phyloP scores from a whole-genome alignment of 352 stramenopile species.

The Lagenidium sp. region DNA sequence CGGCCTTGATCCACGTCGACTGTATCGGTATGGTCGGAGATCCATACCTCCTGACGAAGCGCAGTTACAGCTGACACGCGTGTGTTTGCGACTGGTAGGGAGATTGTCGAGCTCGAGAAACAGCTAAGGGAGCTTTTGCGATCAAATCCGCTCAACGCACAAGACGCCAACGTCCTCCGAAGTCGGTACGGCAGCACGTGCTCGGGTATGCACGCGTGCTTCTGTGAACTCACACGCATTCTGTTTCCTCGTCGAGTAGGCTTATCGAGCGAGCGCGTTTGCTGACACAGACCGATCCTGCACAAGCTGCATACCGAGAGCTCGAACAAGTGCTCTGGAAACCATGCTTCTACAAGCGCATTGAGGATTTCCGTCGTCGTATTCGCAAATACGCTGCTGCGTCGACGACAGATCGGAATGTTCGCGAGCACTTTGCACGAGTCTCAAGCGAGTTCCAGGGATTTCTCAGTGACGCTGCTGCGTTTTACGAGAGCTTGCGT shows the following conservation, averaged over 20 bases:
- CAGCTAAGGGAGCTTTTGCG: conserved; percentile 64
- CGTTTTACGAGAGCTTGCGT: conserved; percentile 71
- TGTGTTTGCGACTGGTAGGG: conserved; percentile 18
- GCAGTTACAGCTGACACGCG: background rate
- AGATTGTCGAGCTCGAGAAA: conserved; percentile 64
- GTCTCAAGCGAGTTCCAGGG: conserved; percentile 67
- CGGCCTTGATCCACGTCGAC: conserved; percentile 19
- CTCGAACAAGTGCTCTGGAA: conserved; percentile 85
- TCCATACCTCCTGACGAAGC: too few species aligned
- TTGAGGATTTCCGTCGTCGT: conserved; percentile 81
- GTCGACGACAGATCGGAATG: conserved; percentile 41
- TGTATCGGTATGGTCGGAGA: conserved; percentile 24
- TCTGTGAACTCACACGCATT: background rate
- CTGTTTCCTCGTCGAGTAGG: conserved; percentile 4
- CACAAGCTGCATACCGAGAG: conserved; percentile 56
- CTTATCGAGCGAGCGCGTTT: conserved; percentile 42
- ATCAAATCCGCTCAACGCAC: conserved; percentile 45
- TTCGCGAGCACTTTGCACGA: conserved; percentile 72
- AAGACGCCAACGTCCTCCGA: conserved; percentile 51
- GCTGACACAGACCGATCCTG: conserved; percentile 30
- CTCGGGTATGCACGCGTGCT: background rate
- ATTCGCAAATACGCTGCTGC: conserved; percentile 83
- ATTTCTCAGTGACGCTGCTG: conserved; percentile 45
- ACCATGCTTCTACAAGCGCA: conserved; percentile 87
- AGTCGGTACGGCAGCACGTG: conserved; percentile 11